Base-by-base conservation (phyloP, 2,329 filamentous ascomycete genomes). In the Cytospora piceicola region DNA sequence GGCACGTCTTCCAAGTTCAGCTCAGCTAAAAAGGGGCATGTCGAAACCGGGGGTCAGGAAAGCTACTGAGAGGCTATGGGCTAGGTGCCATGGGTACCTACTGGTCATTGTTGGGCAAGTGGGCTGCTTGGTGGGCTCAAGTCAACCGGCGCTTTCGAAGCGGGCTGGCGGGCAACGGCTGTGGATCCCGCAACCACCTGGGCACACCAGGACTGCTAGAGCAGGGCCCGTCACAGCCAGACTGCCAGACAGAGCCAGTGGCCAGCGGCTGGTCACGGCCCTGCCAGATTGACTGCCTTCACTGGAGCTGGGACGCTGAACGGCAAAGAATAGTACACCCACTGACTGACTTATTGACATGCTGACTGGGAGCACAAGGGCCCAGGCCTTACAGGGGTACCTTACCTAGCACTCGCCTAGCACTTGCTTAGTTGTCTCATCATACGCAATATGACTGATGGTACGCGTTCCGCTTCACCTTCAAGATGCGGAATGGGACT, bases 11-110 rank as follows among this genome's bases (percentile, higher is more conserved):
- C 58, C 34, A 55, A 52, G 52, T 61, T 52, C 51, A 51, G 60
- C 36, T 62, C 66, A 63, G 52, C 63, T 67, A 68, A 68, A 68
- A 68, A 65, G 66, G 64, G 66, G 60, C 46, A 24, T 49, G 46
- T 49, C 46, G 46, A 49, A 49, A 49, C 46, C 22, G n/a, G 46
- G 42, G 46, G 46, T 24, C 46, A 22, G n/a, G 7, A 49, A 49
- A 36, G 51, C 32, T 46, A 59, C 56, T 29, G 63, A 5, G 29
- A 34, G 49, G 54, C 29, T 62, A 62, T 36, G 39, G 42, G 55
- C 49, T 54, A n/a, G n/a, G n/a, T n/a, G n/a, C n/a, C n/a, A n/a
- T n/a, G n/a, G n/a, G n/a, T n/a, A n/a, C n/a, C n/a, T n/a, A 46
- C 29, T 52, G 61, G 55, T 57, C 53, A 63, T 57, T 63, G 55